Evolutionary conservation across 179 eudicot species (phyloP).

Genomic region (Beta lomatogona): DNA sequence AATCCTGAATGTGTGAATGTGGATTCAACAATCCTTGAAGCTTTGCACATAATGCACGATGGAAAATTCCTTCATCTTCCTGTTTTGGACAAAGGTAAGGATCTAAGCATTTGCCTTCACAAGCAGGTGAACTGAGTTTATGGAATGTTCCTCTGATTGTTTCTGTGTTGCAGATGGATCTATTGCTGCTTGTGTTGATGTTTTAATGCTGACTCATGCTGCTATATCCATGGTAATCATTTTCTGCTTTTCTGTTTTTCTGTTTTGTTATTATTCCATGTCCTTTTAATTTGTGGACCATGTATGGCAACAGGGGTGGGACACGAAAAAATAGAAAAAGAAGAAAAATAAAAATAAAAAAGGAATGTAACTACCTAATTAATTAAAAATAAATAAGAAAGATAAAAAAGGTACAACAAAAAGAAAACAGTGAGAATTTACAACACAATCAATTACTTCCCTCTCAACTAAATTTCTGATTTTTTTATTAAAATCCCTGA

Average conservation of each 20-base stretch:
- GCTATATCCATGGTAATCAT: constrained; percentile 83
- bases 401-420: no score
- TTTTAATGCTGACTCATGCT: constrained; percentile 94
- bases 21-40: constrained; percentile 92
- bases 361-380: no score
- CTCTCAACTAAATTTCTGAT: no score
- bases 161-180: constrained; percentile 60
- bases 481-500: no score
- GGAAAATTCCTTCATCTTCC: constrained; percentile 97
- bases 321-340: no score
- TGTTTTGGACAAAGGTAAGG: constrained; percentile 78
- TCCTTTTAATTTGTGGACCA: neutral
- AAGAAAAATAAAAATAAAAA: no score
- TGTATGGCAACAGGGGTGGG: no score
- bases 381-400: no score
- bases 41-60: constrained; percentile 92
- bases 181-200: constrained; percentile 83
- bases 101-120: constrained; percentile 30
- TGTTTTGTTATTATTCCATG: neutral
- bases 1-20: constrained; percentile 83
- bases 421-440: no score
- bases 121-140: constrained; percentile 13
- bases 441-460: no score
- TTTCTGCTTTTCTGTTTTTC: no score
- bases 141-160: constrained; percentile 16